Percentiles rank a stretch among this genome's conserved stretches.
Evolutionary conservation across 2,329 filamentous ascomycete genomes (phyloP).

Genomic region (Trichophyton benhamiae): DNA sequence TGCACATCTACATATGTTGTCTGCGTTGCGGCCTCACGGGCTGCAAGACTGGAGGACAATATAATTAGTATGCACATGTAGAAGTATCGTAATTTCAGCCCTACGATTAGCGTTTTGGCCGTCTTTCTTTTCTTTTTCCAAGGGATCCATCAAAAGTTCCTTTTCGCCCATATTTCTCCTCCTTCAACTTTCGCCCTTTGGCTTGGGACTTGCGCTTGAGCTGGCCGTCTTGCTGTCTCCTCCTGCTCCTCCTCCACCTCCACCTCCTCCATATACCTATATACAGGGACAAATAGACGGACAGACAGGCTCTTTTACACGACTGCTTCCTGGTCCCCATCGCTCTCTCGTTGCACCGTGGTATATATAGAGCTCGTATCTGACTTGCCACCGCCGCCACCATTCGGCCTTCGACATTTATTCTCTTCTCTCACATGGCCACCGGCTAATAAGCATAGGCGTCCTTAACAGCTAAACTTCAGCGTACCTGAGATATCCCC

Average conservation of each 20-base stretch:
- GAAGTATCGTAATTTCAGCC: conserved; percentile 3
- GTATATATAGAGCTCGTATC: not conserved
- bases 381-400: conserved; percentile 2
- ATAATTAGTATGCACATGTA: not conserved
- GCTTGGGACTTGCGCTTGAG: not conserved
- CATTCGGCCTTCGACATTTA: not conserved
- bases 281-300: too few relatives aligned
- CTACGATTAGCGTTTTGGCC: conserved; percentile 3
- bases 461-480: not conserved
- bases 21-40: not conserved
- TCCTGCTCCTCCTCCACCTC: too few relatives aligned
- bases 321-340: too few relatives aligned
- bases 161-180: conserved; percentile 7
- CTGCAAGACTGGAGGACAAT: not conserved
- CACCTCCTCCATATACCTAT: too few relatives aligned
- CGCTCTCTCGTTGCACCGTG: not conserved
- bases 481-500: not conserved
- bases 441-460: not conserved
- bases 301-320: too few relatives aligned
- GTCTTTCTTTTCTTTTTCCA: conserved; percentile 1
- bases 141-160: not conserved
- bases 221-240: too few relatives aligned
- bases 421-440: not conserved
- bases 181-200: not conserved
- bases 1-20: not conserved